Evolutionary conservation across 805 yeast species (phyloP), one percentile per base, ranked within the genome.

Genomic region (Zygoascus ofunaensis): DNA sequence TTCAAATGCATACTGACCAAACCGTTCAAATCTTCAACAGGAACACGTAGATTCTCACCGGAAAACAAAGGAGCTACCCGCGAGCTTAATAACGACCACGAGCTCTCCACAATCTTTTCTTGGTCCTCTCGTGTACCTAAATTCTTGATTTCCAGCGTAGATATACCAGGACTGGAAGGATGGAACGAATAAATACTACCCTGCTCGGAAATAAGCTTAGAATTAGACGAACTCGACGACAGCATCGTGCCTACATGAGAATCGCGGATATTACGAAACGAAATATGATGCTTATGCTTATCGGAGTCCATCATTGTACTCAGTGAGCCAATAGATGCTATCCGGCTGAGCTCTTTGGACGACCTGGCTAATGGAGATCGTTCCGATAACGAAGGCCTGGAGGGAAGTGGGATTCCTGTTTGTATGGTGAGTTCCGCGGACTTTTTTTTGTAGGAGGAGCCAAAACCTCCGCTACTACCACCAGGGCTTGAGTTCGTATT

Each of bases 1-100:
- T 61, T 62, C 24, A 72, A 46, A 51, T 65, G 72, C 47, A 65
- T 57, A 19, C 60, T 50, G 4, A 77, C 71, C 43, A 76, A 59
- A 37, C 67, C 69, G 52, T 76, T 77, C 19, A 74, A 59, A 53
- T 78, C 81, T 49, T 79, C 84, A 2, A 78, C 69, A 0, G 82
- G 78, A 0, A 72, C 70, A 17, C 71, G 63, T 33, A 76, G 51
- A 3, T 64, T 61, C 24, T 70, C 75, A n/a, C 75, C 71, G 17
- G 56, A 52, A 52, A 77, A 79, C 5, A 79, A 49, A 1, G 80
- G 74, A 20, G 66, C 55, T 0, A 72, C 63, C 4, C 69, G 54
- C 2, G 67, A 56, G 7, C 69, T 60, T 1, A 79, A 58, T 5
- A 73, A 56, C 1, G 68, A 55, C 78, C 80, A 77, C 2, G 79